Conservation (phyloP, 768 basidiomycete genomes). For the Mrakia blollopis region DNA sequence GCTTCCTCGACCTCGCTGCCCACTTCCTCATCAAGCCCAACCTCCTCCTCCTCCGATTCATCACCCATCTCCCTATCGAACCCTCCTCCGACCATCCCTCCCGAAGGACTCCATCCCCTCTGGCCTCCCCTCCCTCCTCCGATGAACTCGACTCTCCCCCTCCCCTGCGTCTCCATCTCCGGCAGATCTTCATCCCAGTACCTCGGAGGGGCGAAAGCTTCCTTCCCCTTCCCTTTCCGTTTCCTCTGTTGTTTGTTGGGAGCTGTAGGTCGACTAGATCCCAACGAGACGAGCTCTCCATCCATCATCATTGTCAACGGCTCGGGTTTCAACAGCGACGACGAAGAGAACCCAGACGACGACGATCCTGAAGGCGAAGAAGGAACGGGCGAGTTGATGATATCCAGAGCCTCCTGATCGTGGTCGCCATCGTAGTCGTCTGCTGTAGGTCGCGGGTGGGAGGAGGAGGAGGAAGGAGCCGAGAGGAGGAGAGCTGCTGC, state of each 20-base stretch:
- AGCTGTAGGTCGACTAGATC: background rate
- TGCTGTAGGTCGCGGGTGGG: too few species aligned
- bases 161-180: conserved; percentile 7
- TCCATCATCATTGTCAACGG: conserved; percentile 13
- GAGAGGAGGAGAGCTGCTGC: conserved; percentile 16
- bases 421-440: conserved; percentile 6
- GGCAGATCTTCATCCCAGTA: conserved; percentile 24
- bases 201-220: background rate
- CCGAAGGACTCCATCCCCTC: conserved; percentile 19
- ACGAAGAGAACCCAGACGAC: conserved; percentile 5
- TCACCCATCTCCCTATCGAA: background rate
- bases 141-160: conserved; percentile 5
- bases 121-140: background rate
- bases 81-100: background rate
- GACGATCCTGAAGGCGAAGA: background rate
- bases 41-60: background rate
- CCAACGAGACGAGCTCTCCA: conserved; percentile 22
- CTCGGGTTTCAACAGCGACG: background rate
- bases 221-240: conserved; percentile 10
- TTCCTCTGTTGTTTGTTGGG: background rate
- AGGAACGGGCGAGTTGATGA: background rate
- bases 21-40: background rate
- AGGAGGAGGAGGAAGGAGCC: too few species aligned
- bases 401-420: background rate
- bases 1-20: background rate